Evolutionary conservation across 75 land plant species (phyloP).

Genomic region (Selaginella tamariscina): DNA sequence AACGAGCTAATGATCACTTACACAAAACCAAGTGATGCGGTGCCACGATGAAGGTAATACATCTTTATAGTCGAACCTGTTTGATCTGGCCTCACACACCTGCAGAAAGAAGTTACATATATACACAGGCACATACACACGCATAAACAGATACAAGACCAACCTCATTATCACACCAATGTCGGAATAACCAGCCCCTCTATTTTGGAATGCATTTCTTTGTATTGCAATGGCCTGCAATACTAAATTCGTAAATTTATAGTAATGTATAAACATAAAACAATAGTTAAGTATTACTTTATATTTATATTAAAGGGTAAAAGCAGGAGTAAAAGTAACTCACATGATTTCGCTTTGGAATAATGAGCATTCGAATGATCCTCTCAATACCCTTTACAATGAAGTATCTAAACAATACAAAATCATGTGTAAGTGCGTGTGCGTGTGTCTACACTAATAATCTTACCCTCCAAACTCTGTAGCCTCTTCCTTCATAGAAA

Average conservation of each 20-base stretch:
- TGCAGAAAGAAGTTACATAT: slow-evolving; percentile 13
- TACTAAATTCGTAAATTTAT: background rate
- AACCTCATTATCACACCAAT: slow-evolving; percentile 84
- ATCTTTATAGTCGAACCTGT: slow-evolving; percentile 56
- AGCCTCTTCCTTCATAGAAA: slow-evolving; percentile 56
- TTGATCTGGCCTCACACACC: slow-evolving; percentile 88
- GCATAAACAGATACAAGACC: background rate
- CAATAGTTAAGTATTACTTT: background rate
- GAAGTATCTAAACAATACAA: slow-evolving; percentile 47
- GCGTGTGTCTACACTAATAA: background rate
- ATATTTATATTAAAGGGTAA: background rate
- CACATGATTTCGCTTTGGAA: slow-evolving; percentile 75
- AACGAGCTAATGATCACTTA: slow-evolving; percentile 27
- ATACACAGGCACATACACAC: background rate
- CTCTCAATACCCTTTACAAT: slow-evolving; percentile 83
- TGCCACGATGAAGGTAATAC: slow-evolving; percentile 81
- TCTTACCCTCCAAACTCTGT: slow-evolving; percentile 85
- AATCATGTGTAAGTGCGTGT: background rate
- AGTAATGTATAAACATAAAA: background rate
- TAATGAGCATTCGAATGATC: slow-evolving; percentile 52
- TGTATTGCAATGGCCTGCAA: slow-evolving; percentile 54
- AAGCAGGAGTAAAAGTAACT: background rate
- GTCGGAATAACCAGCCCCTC: slow-evolving; percentile 61
- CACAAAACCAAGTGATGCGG: slow-evolving; percentile 89
- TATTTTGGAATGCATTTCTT: slow-evolving; percentile 44